Evolutionary conservation across 2,329 filamentous ascomycete genomes (phyloP).

Genomic region (Aspergillus carbonarius): DNA sequence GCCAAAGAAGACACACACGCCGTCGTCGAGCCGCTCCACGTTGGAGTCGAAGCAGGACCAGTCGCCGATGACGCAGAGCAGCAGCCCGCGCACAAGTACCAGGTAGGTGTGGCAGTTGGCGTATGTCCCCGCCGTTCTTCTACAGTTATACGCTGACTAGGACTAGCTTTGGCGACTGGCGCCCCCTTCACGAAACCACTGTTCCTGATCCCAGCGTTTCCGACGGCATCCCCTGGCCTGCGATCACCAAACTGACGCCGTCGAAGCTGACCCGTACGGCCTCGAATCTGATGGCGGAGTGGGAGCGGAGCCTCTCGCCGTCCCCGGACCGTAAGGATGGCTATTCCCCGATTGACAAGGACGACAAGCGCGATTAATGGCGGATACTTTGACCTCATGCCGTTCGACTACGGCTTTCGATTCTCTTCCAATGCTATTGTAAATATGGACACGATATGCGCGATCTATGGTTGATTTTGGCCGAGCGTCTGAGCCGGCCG

Average conservation of each 20-base stretch:
- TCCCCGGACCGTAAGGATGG: slow-evolving; percentile 41
- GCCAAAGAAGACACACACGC: slow-evolving; percentile 40
- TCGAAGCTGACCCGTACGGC: slow-evolving; percentile 78
- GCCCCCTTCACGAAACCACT: slow-evolving; percentile 25
- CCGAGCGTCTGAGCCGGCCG: slow-evolving; percentile 8
- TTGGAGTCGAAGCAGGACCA: slow-evolving; percentile 50
- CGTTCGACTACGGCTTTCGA: neutral
- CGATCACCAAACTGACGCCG: slow-evolving; percentile 69
- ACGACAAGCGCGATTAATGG: slow-evolving; percentile 33
- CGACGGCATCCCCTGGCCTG: slow-evolving; percentile 61
- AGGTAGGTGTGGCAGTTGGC: slow-evolving; percentile 42
- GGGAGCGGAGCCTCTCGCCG: slow-evolving; percentile 73
- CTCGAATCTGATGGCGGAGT: slow-evolving; percentile 84
- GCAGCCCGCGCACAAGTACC: slow-evolving; percentile 55
- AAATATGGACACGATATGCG: slow-evolving; percentile 21
- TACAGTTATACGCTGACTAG: slow-evolving; percentile 26
- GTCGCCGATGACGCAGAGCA: slow-evolving; percentile 46
- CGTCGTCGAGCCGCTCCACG: slow-evolving; percentile 50
- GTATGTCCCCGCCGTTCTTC: neutral
- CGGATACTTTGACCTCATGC: neutral
- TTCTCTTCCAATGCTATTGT: slow-evolving; percentile 13
- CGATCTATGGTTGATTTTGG: slow-evolving; percentile 15
- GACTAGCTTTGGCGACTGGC: slow-evolving; percentile 41
- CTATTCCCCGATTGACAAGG: slow-evolving; percentile 25
- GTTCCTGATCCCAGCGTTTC: slow-evolving; percentile 33